These are phyloP conservation scores for Tolypocladium tundrense DNA, from an alignment of 2,329 filamentous ascomycete genomes.

Conservation along the genomic window DNA sequence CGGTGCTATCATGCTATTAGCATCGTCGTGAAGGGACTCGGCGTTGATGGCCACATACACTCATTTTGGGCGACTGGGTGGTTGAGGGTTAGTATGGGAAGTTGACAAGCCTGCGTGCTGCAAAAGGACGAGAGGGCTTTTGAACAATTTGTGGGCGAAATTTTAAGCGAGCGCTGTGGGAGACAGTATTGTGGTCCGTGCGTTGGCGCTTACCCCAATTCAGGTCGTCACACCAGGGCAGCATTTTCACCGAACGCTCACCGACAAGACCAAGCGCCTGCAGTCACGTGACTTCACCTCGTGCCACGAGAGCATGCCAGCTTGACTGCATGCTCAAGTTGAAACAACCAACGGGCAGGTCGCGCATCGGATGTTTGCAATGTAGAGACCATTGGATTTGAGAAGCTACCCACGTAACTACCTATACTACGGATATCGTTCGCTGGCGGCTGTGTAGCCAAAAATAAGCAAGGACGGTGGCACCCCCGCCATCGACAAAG, in stretches of 20 bases:
- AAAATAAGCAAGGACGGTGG: slow-evolving; percentile 9
- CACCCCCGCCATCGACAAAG: neutral
- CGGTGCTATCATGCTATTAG: slow-evolving; percentile 30
- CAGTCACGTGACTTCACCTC: neutral
- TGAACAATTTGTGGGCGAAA: slow-evolving; percentile 25
- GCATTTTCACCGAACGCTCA: slow-evolving; percentile 6
- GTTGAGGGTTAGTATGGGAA: slow-evolving; percentile 25
- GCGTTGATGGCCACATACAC: slow-evolving; percentile 21
- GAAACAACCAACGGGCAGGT: neutral
- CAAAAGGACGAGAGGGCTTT: slow-evolving; percentile 14
- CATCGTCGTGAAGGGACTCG: neutral
- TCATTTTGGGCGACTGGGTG: slow-evolving; percentile 29
- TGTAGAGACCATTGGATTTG: neutral
- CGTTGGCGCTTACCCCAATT: slow-evolving; percentile 5
- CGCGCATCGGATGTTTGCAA: neutral
- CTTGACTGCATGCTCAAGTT: neutral
- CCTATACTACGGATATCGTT: slow-evolving; percentile 14
- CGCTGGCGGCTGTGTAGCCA: slow-evolving; percentile 18
- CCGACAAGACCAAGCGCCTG: neutral
- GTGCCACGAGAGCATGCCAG: too few relatives aligned
- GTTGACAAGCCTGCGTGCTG: slow-evolving; percentile 21
- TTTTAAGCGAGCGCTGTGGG: slow-evolving; percentile 25
- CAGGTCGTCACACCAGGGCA: neutral
- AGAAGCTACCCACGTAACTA: slow-evolving; percentile 2
- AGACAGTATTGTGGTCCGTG: slow-evolving; percentile 15